A percentile compares a stretch with the other conserved stretches of the same genome.
Conservation (phyloP, 495 filamentous ascomycete genomes). For the Penicillium fimorum region DNA sequence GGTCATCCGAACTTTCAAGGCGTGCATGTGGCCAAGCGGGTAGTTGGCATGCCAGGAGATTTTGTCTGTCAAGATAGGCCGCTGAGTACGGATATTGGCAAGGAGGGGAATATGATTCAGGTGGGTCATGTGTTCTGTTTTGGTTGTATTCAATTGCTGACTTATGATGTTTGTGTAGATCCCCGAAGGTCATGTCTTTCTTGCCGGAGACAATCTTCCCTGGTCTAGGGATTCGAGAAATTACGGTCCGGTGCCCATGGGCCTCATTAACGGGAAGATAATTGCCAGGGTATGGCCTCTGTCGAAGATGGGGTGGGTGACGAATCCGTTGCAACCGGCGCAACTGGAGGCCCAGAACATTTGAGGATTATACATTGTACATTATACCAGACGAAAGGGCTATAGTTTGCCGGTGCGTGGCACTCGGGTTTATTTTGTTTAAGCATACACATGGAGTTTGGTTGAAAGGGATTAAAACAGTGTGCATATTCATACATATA, state of each 20-base stretch:
- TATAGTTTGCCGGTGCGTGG: slow-evolving; percentile 1
- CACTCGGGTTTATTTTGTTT: slow-evolving; percentile 3
- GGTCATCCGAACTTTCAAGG: slow-evolving; percentile 65
- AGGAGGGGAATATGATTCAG: slow-evolving; percentile 69
- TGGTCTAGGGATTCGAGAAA: slow-evolving; percentile 81
- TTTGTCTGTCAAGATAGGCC: slow-evolving; percentile 75
- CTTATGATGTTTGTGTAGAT: slow-evolving; percentile 51
- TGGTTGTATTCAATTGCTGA: slow-evolving; percentile 11
- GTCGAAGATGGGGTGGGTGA: slow-evolving; percentile 50
- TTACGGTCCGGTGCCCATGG: slow-evolving; percentile 83
- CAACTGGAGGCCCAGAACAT: slow-evolving; percentile 23
- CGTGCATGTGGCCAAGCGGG: slow-evolving; percentile 70
- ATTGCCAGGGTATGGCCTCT: slow-evolving; percentile 60
- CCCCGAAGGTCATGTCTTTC: slow-evolving; percentile 84
- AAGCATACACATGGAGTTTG: slow-evolving; percentile 33
- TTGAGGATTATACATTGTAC: neutral
- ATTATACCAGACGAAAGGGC: neutral
- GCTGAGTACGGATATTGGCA: slow-evolving; percentile 37
- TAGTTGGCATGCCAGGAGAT: slow-evolving; percentile 85
- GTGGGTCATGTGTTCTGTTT: slow-evolving; percentile 45
- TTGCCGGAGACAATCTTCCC: slow-evolving; percentile 81
- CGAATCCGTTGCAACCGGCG: slow-evolving; percentile 47
- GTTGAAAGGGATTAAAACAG: slow-evolving; percentile 21
- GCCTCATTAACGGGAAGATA: slow-evolving; percentile 82
- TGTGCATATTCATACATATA: slow-evolving; percentile 52